Evolutionary conservation across 2,329 filamentous ascomycete species (phyloP), one percentile per base, ranked within the genome.

Genomic region (Verticillium zaregamsianum): DNA sequence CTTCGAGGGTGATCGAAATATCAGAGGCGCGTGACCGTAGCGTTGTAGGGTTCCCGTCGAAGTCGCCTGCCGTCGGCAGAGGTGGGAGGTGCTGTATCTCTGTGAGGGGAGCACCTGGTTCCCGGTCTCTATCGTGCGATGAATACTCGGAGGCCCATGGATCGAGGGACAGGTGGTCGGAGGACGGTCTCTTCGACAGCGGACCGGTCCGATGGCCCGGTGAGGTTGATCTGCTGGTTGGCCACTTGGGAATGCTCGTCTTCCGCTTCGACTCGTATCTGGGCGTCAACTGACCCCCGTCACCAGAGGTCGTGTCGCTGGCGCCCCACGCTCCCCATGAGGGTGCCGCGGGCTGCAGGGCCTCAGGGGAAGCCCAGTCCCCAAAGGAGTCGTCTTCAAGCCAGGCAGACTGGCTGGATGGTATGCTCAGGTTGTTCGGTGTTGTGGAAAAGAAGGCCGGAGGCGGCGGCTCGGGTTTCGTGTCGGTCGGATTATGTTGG

Each of bases 391-490:
- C 72, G 20, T 78, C 72, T 37, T 76, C 74, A 23, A 71, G 73
- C 79, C 79, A 81, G 20, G 77, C 76, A 11, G 78, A 79, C 17
- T 73, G 70, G 12, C 66, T 67, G 20, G 68, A 66, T n/a, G 68
- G 68, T 23, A 71, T 62, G 17, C 20, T 60, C 15, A 66, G 54
- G 52, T 68, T 68, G 60, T 65, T 45, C 33, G 69, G 68, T 17
- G 68, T 66, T 28, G 69, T 68, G 55, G 76, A 73, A 58, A 80
- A 74, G 58, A 80, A 76, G 60, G 77, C 77, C 64, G 72, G 76
- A 25, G 77, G 77, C 1, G 78, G 77, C 25, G 75, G 78, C 57
- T 77, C 78, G 60, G 78, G 73, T 55, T 75, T 70, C 37, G 69
- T 66, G 59, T 72, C 73, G 40, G 71, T 66, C 23, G 72, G 71